Percentiles rank a stretch among this genome's conserved stretches.
Evolutionary conservation across 2,329 filamentous ascomycete species (phyloP).

Genomic region (Trichoderma breve): DNA sequence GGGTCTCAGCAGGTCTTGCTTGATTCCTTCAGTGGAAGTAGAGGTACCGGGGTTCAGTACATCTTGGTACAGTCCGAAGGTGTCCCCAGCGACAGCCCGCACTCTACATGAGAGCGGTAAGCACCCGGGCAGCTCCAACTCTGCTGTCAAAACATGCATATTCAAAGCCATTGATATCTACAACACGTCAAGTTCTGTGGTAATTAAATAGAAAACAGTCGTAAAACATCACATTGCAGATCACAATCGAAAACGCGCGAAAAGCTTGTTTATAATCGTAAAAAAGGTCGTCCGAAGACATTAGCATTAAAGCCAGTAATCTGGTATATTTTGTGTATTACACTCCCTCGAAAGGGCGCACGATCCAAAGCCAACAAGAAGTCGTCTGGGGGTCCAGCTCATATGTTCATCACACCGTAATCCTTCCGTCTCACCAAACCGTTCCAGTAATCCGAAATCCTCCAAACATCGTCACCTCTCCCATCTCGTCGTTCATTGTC

Average conservation of each 20-base stretch:
- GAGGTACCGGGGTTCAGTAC: background rate
- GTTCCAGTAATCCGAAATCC: background rate
- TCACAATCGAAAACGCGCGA: background rate
- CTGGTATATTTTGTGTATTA: conserved; percentile 26
- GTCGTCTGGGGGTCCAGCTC: conserved; percentile 14
- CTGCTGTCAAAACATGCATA: background rate
- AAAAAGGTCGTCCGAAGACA: conserved; percentile 17
- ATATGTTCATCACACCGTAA: conserved; percentile 11
- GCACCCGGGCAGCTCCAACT: too few relatives aligned
- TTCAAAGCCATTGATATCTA: background rate
- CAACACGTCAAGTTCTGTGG: background rate
- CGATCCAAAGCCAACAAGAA: conserved; percentile 21
- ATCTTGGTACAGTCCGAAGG: background rate
- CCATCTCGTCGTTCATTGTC: background rate
- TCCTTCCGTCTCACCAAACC: background rate
- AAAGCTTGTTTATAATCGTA: background rate
- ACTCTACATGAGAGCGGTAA: background rate
- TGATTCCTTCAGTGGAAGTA: background rate
- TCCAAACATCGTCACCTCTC: background rate
- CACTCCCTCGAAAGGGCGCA: conserved; percentile 10
- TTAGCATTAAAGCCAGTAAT: conserved; percentile 27
- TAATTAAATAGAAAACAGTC: background rate
- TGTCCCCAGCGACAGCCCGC: background rate
- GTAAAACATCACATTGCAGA: background rate
- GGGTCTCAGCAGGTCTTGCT: background rate